Conservation (phyloP, 176 grass and related monocot species). For the Raddia distichophylla region DNA sequence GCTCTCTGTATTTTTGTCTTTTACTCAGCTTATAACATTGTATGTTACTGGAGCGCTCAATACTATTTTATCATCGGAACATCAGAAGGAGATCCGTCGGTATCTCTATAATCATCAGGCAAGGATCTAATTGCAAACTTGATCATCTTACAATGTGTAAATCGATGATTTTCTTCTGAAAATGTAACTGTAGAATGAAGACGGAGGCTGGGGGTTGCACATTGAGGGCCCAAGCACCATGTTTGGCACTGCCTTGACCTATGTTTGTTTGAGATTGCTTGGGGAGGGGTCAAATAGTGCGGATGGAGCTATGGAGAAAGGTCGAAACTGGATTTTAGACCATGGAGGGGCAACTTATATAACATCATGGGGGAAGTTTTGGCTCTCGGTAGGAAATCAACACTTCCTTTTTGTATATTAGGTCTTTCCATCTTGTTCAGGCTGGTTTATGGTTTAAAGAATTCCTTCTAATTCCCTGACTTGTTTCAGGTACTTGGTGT, state of each 20-base stretch:
- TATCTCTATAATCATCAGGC: conserved; percentile 96
- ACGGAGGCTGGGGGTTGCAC: conserved; percentile 95
- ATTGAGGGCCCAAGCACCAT: conserved; percentile 91
- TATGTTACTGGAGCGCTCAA: conserved; percentile 71
- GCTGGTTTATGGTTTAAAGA: conserved; percentile 3
- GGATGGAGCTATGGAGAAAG: conserved; percentile 87
- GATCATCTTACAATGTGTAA: conserved; percentile 12
- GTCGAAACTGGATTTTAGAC: conserved; percentile 82
- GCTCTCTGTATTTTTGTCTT: conserved; percentile 27
- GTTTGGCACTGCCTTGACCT: conserved; percentile 89
- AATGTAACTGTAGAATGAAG: conserved; percentile 71
- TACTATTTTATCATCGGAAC: conserved; percentile 65
- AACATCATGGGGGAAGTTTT: conserved; percentile 96
- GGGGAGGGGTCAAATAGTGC: conserved; percentile 68
- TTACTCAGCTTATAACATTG: conserved; percentile 72
- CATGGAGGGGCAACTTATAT: conserved; percentile 86
- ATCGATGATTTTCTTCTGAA: conserved; percentile 31
- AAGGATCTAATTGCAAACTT: conserved; percentile 32
- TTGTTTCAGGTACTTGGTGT: conserved; percentile 85
- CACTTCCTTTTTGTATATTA: conserved; percentile 20
- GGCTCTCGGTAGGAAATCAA: conserved; percentile 66
- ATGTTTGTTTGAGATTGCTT: conserved; percentile 86
- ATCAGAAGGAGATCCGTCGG: conserved; percentile 77
- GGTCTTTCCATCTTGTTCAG: conserved; percentile 30
- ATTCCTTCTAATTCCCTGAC: conserved; percentile 34